phyloP scores from a whole-genome alignment of 768 basidiomycete genomes.

The Mycena epipterygia region DNA sequence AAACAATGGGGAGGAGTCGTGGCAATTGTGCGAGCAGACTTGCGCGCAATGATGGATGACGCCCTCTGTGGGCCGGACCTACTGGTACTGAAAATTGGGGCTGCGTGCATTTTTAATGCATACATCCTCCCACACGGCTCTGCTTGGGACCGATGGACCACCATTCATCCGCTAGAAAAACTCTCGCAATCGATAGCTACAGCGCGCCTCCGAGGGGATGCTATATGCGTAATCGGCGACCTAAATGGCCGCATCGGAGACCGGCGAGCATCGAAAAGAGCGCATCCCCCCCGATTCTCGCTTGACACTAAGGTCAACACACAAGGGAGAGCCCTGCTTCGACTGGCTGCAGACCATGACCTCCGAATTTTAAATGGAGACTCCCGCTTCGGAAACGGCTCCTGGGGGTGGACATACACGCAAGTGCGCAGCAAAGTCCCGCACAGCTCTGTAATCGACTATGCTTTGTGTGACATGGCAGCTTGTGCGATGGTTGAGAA shows the following conservation, averaged over 20 bases:
- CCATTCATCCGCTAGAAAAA: not conserved
- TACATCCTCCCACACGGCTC: not conserved
- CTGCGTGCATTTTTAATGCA: not conserved
- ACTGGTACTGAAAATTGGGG: not conserved
- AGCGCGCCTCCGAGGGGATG: not conserved
- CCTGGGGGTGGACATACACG: constrained; percentile 1
- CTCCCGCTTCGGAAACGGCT: not conserved
- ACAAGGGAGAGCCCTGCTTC: not conserved
- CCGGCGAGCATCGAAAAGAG: not conserved
- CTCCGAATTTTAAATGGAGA: not conserved
- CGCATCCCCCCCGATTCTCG: not conserved
- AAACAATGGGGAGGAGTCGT: not conserved
- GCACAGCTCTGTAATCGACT: not conserved
- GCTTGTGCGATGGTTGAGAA: not conserved
- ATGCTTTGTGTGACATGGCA: not conserved
- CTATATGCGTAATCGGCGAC: not conserved
- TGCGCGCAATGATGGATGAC: not conserved
- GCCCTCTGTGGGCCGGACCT: not conserved
- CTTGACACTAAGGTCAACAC: not conserved
- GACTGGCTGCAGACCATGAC: not conserved
- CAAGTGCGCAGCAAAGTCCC: not conserved
- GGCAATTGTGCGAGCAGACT: not conserved
- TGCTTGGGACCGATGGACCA: not conserved
- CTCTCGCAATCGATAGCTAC: not conserved
- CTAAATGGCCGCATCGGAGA: not conserved